These are phyloP conservation scores for Candida loeiensis DNA, from an alignment of 805 yeast species.

Conservation along the genomic window DNA sequence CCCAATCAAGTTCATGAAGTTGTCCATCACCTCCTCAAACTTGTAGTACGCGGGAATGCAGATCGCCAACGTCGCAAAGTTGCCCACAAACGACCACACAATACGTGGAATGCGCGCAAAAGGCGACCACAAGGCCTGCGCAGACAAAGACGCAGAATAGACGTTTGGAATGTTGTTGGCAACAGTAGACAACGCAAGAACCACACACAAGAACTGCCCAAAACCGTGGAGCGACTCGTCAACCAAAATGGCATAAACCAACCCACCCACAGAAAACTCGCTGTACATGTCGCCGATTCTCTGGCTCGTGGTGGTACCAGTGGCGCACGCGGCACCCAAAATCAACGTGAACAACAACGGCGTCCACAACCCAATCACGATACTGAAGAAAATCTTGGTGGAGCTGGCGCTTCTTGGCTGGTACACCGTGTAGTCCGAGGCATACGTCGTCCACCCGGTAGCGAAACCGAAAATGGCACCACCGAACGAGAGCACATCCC, in stretches of 20 bases:
- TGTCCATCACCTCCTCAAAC: slow-evolving; percentile 68
- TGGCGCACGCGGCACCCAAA: slow-evolving; percentile 83
- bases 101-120: slow-evolving; percentile 77
- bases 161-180: slow-evolving; percentile 92
- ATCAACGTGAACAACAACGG: slow-evolving; percentile 73
- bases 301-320: slow-evolving; percentile 51
- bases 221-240: slow-evolving; percentile 80
- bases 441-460: slow-evolving; percentile 91
- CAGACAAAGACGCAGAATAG: slow-evolving; percentile 85
- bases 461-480: slow-evolving; percentile 84
- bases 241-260: slow-evolving; percentile 74
- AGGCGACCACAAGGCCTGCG: slow-evolving; percentile 79
- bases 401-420: slow-evolving; percentile 66
- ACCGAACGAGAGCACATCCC: slow-evolving; percentile 74
- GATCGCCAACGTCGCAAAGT: slow-evolving; percentile 74
- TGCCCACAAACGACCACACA: slow-evolving; percentile 75
- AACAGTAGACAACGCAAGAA: slow-evolving; percentile 80
- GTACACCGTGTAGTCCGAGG: slow-evolving; percentile 89
- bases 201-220: slow-evolving; percentile 84
- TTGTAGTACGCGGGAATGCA: slow-evolving; percentile 84
- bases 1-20: slow-evolving; percentile 89
- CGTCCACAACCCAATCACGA: slow-evolving; percentile 57
- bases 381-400: slow-evolving; percentile 57
- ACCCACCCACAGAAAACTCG: slow-evolving; percentile 69
- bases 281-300: slow-evolving; percentile 50